Conservation (phyloP, 2,329 filamentous ascomycete genomes). For the Cladosporium austrohemisphaericum region DNA sequence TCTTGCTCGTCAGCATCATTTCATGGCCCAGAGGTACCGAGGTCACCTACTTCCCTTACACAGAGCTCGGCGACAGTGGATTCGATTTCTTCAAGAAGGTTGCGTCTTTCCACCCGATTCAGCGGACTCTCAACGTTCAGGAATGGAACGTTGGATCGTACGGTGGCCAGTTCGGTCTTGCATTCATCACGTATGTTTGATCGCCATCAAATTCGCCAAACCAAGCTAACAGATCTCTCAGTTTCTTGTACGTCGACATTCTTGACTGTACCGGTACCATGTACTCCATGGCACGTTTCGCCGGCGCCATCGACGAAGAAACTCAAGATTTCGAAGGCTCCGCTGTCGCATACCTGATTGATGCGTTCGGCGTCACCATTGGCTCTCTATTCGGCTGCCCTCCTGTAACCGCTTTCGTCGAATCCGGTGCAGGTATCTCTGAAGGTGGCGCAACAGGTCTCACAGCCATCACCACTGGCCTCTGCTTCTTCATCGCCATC, state of each 20-base stretch:
- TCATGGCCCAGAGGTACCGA: conserved; percentile 76
- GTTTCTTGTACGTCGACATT: conserved; percentile 84
- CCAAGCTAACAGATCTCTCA: background rate
- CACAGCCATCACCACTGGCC: conserved; percentile 72
- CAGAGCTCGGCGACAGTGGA: conserved; percentile 59
- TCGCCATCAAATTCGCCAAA: background rate
- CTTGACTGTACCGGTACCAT: conserved; percentile 81
- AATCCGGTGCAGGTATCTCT: conserved; percentile 84
- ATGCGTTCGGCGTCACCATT: conserved; percentile 76
- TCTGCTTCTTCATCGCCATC: conserved; percentile 82
- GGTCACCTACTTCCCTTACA: conserved; percentile 80
- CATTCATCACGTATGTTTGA: conserved; percentile 63
- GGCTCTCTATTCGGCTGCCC: conserved; percentile 73
- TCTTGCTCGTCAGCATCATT: conserved; percentile 79
- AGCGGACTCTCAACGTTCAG: conserved; percentile 64
- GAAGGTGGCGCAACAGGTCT: conserved; percentile 82
- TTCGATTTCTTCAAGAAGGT: conserved; percentile 90
- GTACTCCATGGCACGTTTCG: conserved; percentile 86
- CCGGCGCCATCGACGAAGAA: conserved; percentile 71
- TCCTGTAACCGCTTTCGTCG: conserved; percentile 82
- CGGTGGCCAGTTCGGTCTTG: conserved; percentile 73
- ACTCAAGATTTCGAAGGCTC: conserved; percentile 87
- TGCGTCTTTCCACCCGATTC: conserved; percentile 76
- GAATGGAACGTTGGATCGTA: conserved; percentile 68
- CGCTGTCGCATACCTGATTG: conserved; percentile 76